phyloP scores from a whole-genome alignment of 2,329 filamentous ascomycete genomes.

The Apiospora saccharicola region DNA sequence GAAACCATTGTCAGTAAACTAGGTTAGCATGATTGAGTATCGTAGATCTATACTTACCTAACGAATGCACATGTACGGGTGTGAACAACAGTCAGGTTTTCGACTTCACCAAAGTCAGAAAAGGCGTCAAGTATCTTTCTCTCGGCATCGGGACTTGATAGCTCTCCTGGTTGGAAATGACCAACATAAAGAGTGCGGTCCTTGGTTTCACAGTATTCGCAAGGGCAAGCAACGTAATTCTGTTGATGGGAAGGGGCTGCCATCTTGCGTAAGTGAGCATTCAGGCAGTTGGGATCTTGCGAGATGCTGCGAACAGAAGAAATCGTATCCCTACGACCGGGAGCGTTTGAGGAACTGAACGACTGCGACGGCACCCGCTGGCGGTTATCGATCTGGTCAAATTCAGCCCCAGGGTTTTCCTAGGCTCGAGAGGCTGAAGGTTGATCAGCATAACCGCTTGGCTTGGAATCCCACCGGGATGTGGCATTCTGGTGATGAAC shows the following conservation, averaged over 20 bases:
- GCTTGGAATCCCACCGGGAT: background rate
- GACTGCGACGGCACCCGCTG: background rate
- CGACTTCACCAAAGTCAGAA: background rate
- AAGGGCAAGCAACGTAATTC: slow-evolving; percentile 15
- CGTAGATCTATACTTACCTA: background rate
- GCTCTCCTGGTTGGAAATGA: background rate
- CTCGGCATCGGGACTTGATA: background rate
- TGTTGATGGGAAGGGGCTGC: too few species aligned
- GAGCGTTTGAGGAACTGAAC: background rate
- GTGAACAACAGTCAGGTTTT: background rate
- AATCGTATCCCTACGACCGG: background rate
- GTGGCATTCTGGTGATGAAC: background rate
- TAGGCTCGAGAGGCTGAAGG: background rate
- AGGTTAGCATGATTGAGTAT: background rate
- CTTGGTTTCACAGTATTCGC: background rate
- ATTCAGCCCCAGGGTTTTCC: background rate
- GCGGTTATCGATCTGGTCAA: background rate
- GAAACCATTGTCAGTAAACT: background rate
- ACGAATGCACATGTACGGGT: background rate
- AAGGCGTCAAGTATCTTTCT: background rate
- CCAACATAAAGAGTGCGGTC: slow-evolving; percentile 25
- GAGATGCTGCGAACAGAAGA: background rate
- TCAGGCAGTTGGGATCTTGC: background rate
- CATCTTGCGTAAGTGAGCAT: background rate
- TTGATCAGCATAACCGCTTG: background rate